Evolutionary conservation across 305 asterid genomes (phyloP).

Genomic region (Petunia hybrid): DNA sequence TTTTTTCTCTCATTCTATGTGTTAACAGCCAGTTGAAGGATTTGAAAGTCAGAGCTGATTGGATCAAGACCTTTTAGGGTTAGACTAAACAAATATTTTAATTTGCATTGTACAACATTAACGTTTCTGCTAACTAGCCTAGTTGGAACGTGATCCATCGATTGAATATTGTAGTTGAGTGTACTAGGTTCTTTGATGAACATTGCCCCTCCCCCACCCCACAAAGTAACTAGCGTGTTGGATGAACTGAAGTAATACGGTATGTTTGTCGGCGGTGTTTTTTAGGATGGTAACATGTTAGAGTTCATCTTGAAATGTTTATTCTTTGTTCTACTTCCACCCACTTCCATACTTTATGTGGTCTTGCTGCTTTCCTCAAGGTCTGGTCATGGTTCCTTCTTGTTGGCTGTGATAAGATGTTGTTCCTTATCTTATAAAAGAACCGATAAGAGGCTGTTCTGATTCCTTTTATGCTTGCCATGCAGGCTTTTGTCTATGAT

Average conservation of each 20-base stretch:
- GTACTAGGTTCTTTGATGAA: not conserved
- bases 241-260: not conserved
- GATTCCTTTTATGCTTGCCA: constrained; percentile 30
- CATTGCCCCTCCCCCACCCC: not conserved
- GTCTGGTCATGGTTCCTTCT: not conserved
- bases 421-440: too few species aligned
- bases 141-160: not conserved
- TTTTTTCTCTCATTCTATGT: not conserved
- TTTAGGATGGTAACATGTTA: not conserved
- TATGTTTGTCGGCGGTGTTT: not conserved
- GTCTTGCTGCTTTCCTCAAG: not conserved
- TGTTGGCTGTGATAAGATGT: not conserved
- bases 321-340: not conserved
- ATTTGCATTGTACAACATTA: not conserved
- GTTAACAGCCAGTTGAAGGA: constrained; percentile 7
- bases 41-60: constrained; percentile 8
- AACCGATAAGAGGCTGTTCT: constrained; percentile 20
- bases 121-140: not conserved
- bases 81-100: not conserved
- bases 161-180: not conserved
- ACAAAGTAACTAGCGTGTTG: not conserved
- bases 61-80: not conserved
- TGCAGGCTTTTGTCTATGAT: constrained; percentile 66
- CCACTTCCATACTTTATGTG: not conserved
- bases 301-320: not conserved